Percentiles rank a stretch among this genome's conserved stretches.
These are phyloP conservation scores for Colletotrichum sublineola DNA, from an alignment of 2,329 filamentous ascomycete genomes.

Conservation along the genomic window DNA sequence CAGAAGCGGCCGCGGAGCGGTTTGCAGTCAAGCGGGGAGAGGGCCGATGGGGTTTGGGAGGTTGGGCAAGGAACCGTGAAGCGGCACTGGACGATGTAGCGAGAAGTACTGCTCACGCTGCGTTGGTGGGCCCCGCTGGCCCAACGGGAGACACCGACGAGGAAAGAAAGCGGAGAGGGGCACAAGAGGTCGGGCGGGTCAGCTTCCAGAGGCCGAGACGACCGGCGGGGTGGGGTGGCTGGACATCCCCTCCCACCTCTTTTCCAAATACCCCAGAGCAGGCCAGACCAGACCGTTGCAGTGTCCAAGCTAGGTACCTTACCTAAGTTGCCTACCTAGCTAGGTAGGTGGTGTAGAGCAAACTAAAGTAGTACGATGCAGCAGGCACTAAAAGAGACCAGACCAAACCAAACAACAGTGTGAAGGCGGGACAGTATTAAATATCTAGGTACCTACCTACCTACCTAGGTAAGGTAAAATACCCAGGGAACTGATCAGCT, in stretches of 20 bases:
- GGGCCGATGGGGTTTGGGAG: constrained; percentile 14
- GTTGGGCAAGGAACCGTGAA: constrained; percentile 34
- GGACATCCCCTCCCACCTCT: neutral
- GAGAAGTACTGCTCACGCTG: constrained; percentile 10
- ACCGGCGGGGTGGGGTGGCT: constrained; percentile 35
- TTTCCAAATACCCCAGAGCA: neutral
- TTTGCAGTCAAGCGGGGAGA: constrained; percentile 38
- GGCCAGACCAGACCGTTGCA: neutral
- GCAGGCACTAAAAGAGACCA: neutral
- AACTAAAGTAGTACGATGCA: neutral
- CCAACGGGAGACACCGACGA: constrained; percentile 36
- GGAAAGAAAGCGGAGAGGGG: constrained; percentile 38
- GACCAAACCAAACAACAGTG: neutral
- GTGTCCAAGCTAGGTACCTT: neutral
- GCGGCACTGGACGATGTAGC: neutral
- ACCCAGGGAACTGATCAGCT: neutral
- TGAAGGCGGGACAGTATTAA: no score
- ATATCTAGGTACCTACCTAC: no score
- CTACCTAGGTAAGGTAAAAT: no score
- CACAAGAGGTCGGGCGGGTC: constrained; percentile 17
- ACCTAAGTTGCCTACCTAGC: neutral
- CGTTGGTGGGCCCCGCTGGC: constrained; percentile 13
- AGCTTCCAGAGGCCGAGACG: constrained; percentile 27
- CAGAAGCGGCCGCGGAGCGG: constrained; percentile 34
- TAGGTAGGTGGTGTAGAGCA: neutral